Evolutionary conservation across 805 yeast species (phyloP), one percentile per base, ranked within the genome.

Genomic region (Kodamaea sagamina): DNA sequence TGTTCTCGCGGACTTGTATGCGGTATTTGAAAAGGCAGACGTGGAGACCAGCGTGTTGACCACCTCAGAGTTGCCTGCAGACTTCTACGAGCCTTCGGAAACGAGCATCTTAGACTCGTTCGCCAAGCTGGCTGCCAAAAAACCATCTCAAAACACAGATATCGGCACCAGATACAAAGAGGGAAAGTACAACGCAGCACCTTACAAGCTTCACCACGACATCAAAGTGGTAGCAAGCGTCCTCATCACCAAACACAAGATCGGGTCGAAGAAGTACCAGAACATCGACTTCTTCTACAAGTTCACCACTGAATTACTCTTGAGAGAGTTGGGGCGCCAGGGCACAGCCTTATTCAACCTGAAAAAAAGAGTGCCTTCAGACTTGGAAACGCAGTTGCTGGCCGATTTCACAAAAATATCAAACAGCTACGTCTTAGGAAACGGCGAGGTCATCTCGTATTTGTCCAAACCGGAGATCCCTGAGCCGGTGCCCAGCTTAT

Each of bases 161-260:
- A 67, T 84, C n/a, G 21, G 52, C 0, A 60, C 66, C 4, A 77
- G 76, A 50, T 66, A 70, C 48, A 60, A 59, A 1, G 49, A 58
- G 1, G 55, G 57, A 1, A 55, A 62, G 12, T 84, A 84, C 54
- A 55, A 58, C 7, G 32, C 37, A 12, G 64, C 75, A 0, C 67
- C 84, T 5, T 84, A 82, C 53, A 66, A 67, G 32, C 54, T 86
- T 9, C 85, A 71, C 53, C 92, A 86, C 54, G 95, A 86, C 58
- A 56, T 86, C 35, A 82, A 75, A 46, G 62, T 82, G 12, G 78
- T 82, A 0, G 66, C 81, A 27, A 71, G 78, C 9, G 54, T 71
- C n/a, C 61, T 69, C 26, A 69, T 84, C 18, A 64, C 71, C 32
- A 64, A 71, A 29, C 66, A 72, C 44, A 71, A 73, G 16, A 67